Conservation (phyloP, 2,329 filamentous ascomycete genomes). For the Fusarium foetens region DNA sequence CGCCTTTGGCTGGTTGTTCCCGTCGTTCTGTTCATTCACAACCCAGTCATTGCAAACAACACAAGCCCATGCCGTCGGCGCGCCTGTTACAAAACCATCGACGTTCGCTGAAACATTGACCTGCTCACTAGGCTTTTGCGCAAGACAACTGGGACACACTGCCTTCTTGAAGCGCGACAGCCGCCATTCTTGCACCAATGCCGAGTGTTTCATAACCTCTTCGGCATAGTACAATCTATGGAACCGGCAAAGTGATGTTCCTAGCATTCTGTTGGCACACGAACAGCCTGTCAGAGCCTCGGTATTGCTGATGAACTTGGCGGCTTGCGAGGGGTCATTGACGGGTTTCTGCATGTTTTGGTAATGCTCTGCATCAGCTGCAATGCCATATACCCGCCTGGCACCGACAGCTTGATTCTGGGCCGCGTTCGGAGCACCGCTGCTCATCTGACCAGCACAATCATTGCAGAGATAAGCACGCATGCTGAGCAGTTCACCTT, state of each 20-base stretch:
- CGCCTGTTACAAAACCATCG: constrained; percentile 15
- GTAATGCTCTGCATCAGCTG: neutral
- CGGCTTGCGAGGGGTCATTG: neutral
- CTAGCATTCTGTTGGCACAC: constrained; percentile 51
- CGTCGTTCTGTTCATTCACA: constrained; percentile 40
- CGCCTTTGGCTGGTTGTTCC: constrained; percentile 25
- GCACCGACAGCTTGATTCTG: constrained; percentile 24
- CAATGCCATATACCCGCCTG: constrained; percentile 44
- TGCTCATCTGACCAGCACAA: constrained; percentile 40
- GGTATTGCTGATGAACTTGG: constrained; percentile 13
- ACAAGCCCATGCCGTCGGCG: constrained; percentile 47
- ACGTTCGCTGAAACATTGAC: constrained; percentile 34
- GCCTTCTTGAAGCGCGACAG: constrained; percentile 33
- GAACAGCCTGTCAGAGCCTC: constrained; percentile 51
- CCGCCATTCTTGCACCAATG: constrained; percentile 44
- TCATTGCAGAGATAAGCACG: constrained; percentile 51
- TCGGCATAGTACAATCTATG: constrained; percentile 49
- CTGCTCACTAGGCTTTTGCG: constrained; percentile 4
- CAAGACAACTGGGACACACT: constrained; percentile 49
- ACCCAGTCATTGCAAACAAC: constrained; percentile 49
- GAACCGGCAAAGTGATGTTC: constrained; percentile 47
- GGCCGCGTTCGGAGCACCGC: neutral
- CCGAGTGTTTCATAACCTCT: constrained; percentile 36
- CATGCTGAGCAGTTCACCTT: constrained; percentile 46
- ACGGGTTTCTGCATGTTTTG: constrained; percentile 1